A percentile compares a stretch with the other conserved stretches of the same genome.
Evolutionary conservation across 2,329 filamentous ascomycete species (phyloP).

Genomic region (Hymenoscyphus salicellus): DNA sequence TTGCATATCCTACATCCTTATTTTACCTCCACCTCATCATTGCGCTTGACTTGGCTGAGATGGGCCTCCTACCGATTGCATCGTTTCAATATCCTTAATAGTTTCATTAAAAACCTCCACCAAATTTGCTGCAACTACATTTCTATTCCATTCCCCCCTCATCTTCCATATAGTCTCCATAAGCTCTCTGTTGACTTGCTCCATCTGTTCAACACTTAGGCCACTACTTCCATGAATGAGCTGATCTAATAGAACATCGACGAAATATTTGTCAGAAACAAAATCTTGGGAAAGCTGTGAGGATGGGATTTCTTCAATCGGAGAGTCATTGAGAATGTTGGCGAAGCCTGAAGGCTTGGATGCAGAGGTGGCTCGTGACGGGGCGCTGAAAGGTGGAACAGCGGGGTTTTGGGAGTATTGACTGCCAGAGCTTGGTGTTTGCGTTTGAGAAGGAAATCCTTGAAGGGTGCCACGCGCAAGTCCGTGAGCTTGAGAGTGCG

Average conservation of each 20-base stretch:
- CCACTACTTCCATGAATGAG: conserved; percentile 32
- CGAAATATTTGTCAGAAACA: conserved; percentile 42
- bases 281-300: conserved; percentile 33
- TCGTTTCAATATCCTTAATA: conserved; percentile 60
- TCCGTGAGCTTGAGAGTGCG: conserved; percentile 56
- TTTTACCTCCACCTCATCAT: background rate
- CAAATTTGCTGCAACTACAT: conserved; percentile 63
- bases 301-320: conserved; percentile 31
- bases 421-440: conserved; percentile 33
- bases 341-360: conserved; percentile 30
- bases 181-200: conserved; percentile 84
- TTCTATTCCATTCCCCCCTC: conserved; percentile 79
- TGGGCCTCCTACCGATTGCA: conserved; percentile 33
- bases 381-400: conserved; percentile 40
- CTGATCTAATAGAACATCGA: conserved; percentile 24
- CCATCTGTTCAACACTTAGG: conserved; percentile 77
- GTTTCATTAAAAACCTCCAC: conserved; percentile 71
- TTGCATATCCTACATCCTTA: background rate
- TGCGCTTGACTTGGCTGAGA: conserved; percentile 24
- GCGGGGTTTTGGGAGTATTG: conserved; percentile 35
- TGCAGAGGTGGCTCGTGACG: conserved; percentile 27
- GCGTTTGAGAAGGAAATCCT: conserved; percentile 30
- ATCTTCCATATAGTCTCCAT: conserved; percentile 88
- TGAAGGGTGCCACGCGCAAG: conserved; percentile 42
- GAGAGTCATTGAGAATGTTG: conserved; percentile 35